phyloP scores from a whole-genome alignment of 2,329 filamentous ascomycete genomes.

The Dactylellina leptospora region DNA sequence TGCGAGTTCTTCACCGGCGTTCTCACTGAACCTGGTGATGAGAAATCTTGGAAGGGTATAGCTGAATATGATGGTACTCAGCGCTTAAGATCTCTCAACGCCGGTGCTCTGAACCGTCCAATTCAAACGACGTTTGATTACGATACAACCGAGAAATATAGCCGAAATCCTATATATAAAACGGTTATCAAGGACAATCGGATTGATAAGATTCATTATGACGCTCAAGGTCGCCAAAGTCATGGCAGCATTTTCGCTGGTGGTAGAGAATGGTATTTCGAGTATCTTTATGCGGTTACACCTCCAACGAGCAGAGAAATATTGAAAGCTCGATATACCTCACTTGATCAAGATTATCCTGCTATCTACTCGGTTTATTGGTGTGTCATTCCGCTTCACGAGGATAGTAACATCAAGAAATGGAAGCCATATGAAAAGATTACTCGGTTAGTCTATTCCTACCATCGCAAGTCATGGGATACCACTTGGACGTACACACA shows the following conservation, averaged over 20 bases:
- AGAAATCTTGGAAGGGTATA: slow-evolving; percentile 43
- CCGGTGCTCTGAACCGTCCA: slow-evolving; percentile 27
- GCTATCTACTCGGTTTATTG: slow-evolving; percentile 60
- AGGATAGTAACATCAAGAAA: slow-evolving; percentile 55
- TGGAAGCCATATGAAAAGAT: slow-evolving; percentile 58
- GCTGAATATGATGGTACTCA: slow-evolving; percentile 37
- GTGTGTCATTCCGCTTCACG: slow-evolving; percentile 56
- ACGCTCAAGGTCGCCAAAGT: slow-evolving; percentile 59
- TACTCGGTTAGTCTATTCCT: slow-evolving; percentile 58
- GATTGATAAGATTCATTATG: slow-evolving; percentile 58
- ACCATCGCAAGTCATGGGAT: slow-evolving; percentile 57
- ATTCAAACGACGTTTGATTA: slow-evolving; percentile 38
- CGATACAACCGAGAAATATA: slow-evolving; percentile 18
- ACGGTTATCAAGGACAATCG: slow-evolving; percentile 48
- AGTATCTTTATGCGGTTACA: slow-evolving; percentile 60
- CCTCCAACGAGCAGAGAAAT: slow-evolving; percentile 59
- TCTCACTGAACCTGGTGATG: slow-evolving; percentile 53
- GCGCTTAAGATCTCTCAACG: slow-evolving; percentile 33
- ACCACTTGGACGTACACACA: slow-evolving; percentile 60
- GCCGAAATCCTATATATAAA: slow-evolving; percentile 25
- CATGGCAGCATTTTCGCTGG: slow-evolving; percentile 58
- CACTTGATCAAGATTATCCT: slow-evolving; percentile 43
- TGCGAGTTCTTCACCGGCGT: slow-evolving; percentile 58
- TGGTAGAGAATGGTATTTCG: slow-evolving; percentile 58
- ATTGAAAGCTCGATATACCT: slow-evolving; percentile 58